These are phyloP conservation scores for Hippophae tibetana DNA, from an alignment of 306 rosid species.

Conservation along the genomic window DNA sequence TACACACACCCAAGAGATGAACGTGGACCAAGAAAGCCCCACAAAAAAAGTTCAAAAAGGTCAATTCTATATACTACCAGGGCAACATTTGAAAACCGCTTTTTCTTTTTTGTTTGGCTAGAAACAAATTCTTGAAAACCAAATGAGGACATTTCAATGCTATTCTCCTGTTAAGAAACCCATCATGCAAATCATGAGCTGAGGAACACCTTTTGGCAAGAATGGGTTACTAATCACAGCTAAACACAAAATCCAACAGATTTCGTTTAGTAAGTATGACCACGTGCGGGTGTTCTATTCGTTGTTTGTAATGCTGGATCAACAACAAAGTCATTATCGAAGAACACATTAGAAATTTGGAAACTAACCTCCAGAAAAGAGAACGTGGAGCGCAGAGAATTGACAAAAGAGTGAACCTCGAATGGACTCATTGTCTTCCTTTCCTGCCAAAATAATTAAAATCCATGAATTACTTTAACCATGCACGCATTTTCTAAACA, in stretches of 20 bases:
- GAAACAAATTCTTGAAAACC: background rate
- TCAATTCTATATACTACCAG: too few relatives aligned
- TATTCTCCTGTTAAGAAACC: background rate
- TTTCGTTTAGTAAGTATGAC: background rate
- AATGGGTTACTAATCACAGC: background rate
- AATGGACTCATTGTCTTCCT: slow-evolving; percentile 50
- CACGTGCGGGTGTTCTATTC: slow-evolving; percentile 8
- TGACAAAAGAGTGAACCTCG: slow-evolving; percentile 52
- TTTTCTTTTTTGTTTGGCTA: too few relatives aligned
- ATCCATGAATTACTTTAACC: slow-evolving; percentile 2
- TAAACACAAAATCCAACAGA: background rate
- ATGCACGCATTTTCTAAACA: too few relatives aligned
- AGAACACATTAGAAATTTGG: slow-evolving; percentile 9
- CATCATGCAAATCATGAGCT: background rate
- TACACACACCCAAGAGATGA: too few relatives aligned
- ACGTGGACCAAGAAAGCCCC: too few relatives aligned
- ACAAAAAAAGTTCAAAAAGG: too few relatives aligned
- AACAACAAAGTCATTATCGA: slow-evolving; percentile 3
- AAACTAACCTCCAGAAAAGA: slow-evolving; percentile 57
- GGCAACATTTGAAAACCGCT: too few relatives aligned
- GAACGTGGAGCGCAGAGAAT: slow-evolving; percentile 61
- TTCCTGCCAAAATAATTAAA: slow-evolving; percentile 52
- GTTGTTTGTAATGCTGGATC: slow-evolving; percentile 9
- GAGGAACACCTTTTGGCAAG: background rate
- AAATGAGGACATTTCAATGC: background rate